These are phyloP conservation scores for Typha latifolia DNA, from an alignment of 176 grass and related monocot species.

Conservation along the genomic window DNA sequence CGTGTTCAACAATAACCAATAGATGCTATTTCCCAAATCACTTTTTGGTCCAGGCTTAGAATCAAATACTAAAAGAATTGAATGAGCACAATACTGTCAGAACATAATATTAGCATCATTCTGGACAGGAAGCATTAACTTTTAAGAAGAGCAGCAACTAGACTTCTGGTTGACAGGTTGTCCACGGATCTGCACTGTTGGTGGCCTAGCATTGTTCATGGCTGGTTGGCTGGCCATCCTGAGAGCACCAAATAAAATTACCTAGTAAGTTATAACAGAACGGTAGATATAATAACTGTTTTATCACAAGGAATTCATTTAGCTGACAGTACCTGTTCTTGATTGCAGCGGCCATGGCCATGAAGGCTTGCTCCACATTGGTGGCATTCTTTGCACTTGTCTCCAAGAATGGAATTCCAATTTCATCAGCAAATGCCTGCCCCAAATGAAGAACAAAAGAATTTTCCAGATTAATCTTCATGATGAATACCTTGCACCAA, in stretches of 20 bases:
- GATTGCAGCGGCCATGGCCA: constrained; percentile 19
- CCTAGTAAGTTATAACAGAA: too few relatives aligned
- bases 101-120: too few relatives aligned
- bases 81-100: too few relatives aligned
- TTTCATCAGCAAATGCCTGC: constrained; percentile 25
- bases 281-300: too few relatives aligned
- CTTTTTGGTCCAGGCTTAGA: too few relatives aligned
- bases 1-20: too few relatives aligned
- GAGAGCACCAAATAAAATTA: background rate
- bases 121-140: background rate
- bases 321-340: constrained; percentile 15
- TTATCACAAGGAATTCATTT: too few relatives aligned
- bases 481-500: too few relatives aligned
- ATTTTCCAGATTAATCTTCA: background rate
- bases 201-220: constrained; percentile 31
- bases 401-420: constrained; percentile 22
- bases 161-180: constrained; percentile 60
- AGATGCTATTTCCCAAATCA: too few relatives aligned
- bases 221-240: constrained; percentile 81
- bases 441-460: too few relatives aligned
- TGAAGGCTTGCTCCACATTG: constrained; percentile 17
- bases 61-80: too few relatives aligned
- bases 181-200: constrained; percentile 53
- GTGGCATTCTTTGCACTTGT: constrained; percentile 14
- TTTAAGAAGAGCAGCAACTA: constrained; percentile 56